Evolutionary conservation across 768 basidiomycete genomes (phyloP).

Genomic region (Suillus plorans): DNA sequence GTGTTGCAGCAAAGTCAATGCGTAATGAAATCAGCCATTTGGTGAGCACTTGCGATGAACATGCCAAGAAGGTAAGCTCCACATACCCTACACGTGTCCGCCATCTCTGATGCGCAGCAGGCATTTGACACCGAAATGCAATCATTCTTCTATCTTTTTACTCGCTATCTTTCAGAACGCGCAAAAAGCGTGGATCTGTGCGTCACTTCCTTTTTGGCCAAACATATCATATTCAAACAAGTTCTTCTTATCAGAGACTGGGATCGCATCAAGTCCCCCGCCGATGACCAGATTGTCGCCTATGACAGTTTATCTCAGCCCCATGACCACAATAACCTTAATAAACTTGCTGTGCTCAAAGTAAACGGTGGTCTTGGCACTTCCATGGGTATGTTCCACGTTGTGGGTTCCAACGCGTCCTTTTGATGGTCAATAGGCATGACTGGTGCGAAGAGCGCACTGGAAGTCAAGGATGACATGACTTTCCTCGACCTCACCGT

Average conservation of each 20-base stretch:
- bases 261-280: constrained; percentile 60
- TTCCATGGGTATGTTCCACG: constrained; percentile 47
- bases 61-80: constrained; percentile 72
- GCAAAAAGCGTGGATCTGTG: constrained; percentile 71
- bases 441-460: constrained; percentile 67
- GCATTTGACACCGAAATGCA: constrained; percentile 82
- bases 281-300: constrained; percentile 59
- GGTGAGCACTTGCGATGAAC: constrained; percentile 75
- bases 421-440: constrained; percentile 35
- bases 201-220: constrained; percentile 28
- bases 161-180: constrained; percentile 72
- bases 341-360: constrained; percentile 76
- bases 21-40: constrained; percentile 96
- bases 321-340: constrained; percentile 48
- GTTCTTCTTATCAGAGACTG: constrained; percentile 27
- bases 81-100: constrained; percentile 6
- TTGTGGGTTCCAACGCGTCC: background rate
- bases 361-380: constrained; percentile 77
- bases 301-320: constrained; percentile 53
- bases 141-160: constrained; percentile 80
- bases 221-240: constrained; percentile 2
- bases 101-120: constrained; percentile 35
- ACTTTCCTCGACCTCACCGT: constrained; percentile 68
- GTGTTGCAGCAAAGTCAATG: constrained; percentile 94
- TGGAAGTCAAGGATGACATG: constrained; percentile 75